Evolutionary conservation across 148 eudicot genomes (phyloP).

Genomic region (Cornus florida): DNA sequence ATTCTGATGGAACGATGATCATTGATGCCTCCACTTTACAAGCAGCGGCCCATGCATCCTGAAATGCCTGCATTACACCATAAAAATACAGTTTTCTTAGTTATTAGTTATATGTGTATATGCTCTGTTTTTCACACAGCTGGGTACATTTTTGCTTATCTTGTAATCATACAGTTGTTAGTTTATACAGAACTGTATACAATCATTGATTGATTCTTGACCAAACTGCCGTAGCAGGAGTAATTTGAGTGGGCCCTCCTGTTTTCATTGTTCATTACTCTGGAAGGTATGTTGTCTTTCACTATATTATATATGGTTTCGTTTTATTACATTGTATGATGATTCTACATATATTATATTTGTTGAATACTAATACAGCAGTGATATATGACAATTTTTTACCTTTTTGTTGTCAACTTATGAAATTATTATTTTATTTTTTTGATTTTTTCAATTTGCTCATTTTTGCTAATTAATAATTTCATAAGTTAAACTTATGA

Average conservation of each 20-base stretch:
- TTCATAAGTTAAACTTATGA: too few species aligned
- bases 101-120: neutral
- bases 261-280: slow-evolving; percentile 14
- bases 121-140: neutral
- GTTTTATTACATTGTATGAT: neutral
- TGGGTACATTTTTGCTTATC: neutral
- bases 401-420: neutral
- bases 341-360: neutral
- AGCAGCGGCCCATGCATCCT: slow-evolving; percentile 84
- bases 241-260: slow-evolving; percentile 26
- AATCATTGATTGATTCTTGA: slow-evolving; percentile 30
- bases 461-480: too few species aligned
- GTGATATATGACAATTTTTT: neutral
- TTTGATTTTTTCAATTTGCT: too few species aligned
- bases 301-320: slow-evolving; percentile 1
- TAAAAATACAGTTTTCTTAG: neutral
- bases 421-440: neutral
- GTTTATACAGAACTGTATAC: slow-evolving; percentile 24
- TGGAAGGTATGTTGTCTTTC: slow-evolving; percentile 19
- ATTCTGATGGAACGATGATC: slow-evolving; percentile 62
- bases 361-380: neutral
- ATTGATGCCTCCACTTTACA: slow-evolving; percentile 77
- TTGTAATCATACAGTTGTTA: slow-evolving; percentile 16
- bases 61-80: slow-evolving; percentile 63
- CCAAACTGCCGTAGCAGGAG: slow-evolving; percentile 27